A percentile compares a stretch with the other conserved stretches of the same genome.
These are phyloP conservation scores for Fusarium newnesense DNA, from an alignment of 2,329 filamentous ascomycete genomes.

Conservation along the genomic window DNA sequence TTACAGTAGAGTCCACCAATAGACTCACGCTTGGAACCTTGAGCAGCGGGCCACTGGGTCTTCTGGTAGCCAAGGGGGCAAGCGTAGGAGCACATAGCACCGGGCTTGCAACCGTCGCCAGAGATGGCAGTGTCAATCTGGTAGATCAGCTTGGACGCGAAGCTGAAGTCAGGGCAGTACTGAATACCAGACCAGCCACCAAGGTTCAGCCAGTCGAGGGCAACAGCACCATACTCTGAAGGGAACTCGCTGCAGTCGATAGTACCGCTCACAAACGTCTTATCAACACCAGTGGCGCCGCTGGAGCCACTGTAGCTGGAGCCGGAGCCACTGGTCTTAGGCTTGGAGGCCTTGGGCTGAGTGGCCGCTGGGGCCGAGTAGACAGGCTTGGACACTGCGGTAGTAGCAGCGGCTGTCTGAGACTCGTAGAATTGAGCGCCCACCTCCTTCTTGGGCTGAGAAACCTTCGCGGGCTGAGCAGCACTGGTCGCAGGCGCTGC, in stretches of 20 bases:
- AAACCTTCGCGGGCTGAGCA: constrained; percentile 40
- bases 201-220: constrained; percentile 74
- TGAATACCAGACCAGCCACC: constrained; percentile 87
- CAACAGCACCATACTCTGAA: constrained; percentile 80
- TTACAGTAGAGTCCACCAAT: constrained; percentile 90
- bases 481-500: constrained; percentile 52
- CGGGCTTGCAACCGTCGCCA: constrained; percentile 69
- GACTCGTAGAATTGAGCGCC: constrained; percentile 64
- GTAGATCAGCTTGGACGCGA: constrained; percentile 64
- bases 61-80: constrained; percentile 94
- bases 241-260: constrained; percentile 80
- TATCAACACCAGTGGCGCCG: constrained; percentile 64
- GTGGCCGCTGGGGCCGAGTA: constrained; percentile 38
- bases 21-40: constrained; percentile 84
- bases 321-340: constrained; percentile 37
- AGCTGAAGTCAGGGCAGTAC: constrained; percentile 62
- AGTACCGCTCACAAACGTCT: constrained; percentile 79
- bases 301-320: constrained; percentile 37
- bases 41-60: constrained; percentile 83
- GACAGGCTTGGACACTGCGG: constrained; percentile 38
- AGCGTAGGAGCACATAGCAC: constrained; percentile 88
- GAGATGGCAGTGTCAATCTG: constrained; percentile 72
- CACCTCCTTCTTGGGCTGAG: constrained; percentile 50
- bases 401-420: constrained; percentile 50
- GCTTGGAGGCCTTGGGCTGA: constrained; percentile 42